A percentile compares a stretch with the other conserved stretches of the same genome.
Evolutionary conservation across 768 basidiomycete species (phyloP).

Genomic region (Mycena pura): DNA sequence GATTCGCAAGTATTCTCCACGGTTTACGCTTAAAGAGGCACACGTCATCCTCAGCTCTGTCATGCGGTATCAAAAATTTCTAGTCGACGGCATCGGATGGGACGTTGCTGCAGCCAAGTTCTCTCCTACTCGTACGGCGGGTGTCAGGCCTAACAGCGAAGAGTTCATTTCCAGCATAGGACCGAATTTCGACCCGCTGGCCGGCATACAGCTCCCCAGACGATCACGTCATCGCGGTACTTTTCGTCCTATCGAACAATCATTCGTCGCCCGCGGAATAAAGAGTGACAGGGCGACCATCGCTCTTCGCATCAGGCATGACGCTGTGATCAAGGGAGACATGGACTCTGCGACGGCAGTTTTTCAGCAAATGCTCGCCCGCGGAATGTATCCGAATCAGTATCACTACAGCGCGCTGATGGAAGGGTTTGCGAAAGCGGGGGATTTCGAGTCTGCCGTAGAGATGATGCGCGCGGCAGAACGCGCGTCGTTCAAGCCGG

Average conservation of each 20-base stretch:
- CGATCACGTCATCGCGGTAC: conserved; percentile 38
- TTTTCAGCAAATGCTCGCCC: conserved; percentile 65
- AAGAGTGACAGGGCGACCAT: conserved; percentile 64
- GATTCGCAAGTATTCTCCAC: conserved; percentile 54
- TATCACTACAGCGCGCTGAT: conserved; percentile 80
- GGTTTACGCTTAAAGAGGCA: conserved; percentile 62
- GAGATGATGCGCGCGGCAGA: conserved; percentile 60
- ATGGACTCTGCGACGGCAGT: conserved; percentile 56
- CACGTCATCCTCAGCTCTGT: conserved; percentile 60
- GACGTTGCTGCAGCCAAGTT: conserved; percentile 46
- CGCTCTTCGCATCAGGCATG: conserved; percentile 67
- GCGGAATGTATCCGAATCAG: conserved; percentile 73
- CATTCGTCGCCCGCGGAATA: conserved; percentile 54
- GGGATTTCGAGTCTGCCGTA: conserved; percentile 65
- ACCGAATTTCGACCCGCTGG: conserved; percentile 54
- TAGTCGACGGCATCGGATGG: conserved; percentile 55
- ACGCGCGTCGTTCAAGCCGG: conserved; percentile 58
- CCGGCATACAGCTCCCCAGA: conserved; percentile 48
- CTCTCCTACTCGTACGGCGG: conserved; percentile 37
- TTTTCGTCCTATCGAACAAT: conserved; percentile 50
- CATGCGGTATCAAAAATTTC: conserved; percentile 58
- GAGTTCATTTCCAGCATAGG: conserved; percentile 32
- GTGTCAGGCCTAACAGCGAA: conserved; percentile 21
- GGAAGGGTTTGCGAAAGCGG: conserved; percentile 68
- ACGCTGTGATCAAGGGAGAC: conserved; percentile 60